Percentiles rank a stretch among this genome's conserved stretches.
Conservation (phyloP, 75 land plant genomes). For the Pinus albicaulis region DNA sequence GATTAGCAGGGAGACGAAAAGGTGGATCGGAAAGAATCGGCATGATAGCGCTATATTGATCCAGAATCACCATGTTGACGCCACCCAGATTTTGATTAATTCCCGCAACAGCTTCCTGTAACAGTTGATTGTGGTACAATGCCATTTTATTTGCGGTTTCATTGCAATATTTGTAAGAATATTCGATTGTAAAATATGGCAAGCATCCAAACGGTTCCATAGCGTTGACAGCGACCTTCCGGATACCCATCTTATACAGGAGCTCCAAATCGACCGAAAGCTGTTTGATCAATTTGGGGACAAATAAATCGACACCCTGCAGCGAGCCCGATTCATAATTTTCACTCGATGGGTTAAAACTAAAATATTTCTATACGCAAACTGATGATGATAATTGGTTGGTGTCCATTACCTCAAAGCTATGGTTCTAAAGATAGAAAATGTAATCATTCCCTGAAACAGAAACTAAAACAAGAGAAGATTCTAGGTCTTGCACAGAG, state of each 20-base stretch:
- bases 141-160: constrained; percentile 9
- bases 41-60: too few relatives aligned
- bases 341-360: too few relatives aligned
- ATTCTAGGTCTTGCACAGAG: constrained; percentile 1
- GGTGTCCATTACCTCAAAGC: background rate
- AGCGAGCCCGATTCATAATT: too few relatives aligned
- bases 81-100: constrained; percentile 10
- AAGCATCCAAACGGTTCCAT: constrained; percentile 51
- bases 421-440: constrained; percentile 7
- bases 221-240: constrained; percentile 29
- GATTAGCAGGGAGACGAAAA: too few relatives aligned
- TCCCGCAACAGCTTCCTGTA: constrained; percentile 19
- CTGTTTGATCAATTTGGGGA: constrained; percentile 28
- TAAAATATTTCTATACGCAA: too few relatives aligned
- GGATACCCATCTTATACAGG: constrained; percentile 30
- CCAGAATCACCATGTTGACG: too few relatives aligned
- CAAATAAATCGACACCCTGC: constrained; percentile 11
- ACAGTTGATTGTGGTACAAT: constrained; percentile 22
- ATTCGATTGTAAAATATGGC: constrained; percentile 21
- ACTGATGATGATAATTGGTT: too few relatives aligned
- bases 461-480: constrained; percentile 37
- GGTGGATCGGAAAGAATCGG: too few relatives aligned
- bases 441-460: constrained; percentile 53
- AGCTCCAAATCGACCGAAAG: constrained; percentile 23
- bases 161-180: constrained; percentile 22